Evolutionary conservation across 768 basidiomycete genomes (phyloP).

Genomic region (Boletus rubescentipes): DNA sequence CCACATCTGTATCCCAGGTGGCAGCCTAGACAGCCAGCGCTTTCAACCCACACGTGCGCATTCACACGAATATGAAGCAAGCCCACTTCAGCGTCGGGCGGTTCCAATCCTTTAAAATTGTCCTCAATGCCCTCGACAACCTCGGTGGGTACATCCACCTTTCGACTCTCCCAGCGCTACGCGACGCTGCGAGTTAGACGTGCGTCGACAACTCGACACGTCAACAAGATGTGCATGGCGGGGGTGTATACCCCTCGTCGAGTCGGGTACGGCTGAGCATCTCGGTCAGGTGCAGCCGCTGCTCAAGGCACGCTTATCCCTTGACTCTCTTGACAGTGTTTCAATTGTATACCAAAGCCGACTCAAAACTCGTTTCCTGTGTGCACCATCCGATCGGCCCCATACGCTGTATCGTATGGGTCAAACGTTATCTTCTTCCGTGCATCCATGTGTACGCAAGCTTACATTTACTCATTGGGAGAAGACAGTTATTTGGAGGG

Average conservation of each 20-base stretch:
- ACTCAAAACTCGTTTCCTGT: conserved; percentile 95
- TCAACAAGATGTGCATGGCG: conserved; percentile 98
- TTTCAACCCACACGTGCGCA: no score
- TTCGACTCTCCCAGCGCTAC: not conserved
- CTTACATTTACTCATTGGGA: not conserved
- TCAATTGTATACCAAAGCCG: conserved; percentile 92
- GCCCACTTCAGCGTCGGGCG: conserved; percentile 84
- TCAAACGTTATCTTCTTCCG: conserved; percentile 95
- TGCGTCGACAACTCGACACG: conserved; percentile 90
- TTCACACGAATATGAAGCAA: conserved; percentile 96
- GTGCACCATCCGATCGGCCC: no score
- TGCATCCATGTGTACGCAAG: conserved; percentile 39
- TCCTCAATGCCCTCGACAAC: conserved; percentile 95
- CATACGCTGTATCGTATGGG: conserved; percentile 99
- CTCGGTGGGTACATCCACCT: conserved; percentile 58
- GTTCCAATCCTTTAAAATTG: conserved; percentile 89
- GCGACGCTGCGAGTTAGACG: conserved; percentile 54
- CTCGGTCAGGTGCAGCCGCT: conserved; percentile 96
- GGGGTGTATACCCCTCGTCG: conserved; percentile 86
- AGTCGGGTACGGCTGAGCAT: conserved; percentile 96
- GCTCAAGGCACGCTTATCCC: conserved; percentile 57
- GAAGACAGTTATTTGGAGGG: conserved; percentile 91
- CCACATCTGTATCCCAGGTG: conserved; percentile 45
- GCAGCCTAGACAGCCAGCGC: conserved; percentile 79
- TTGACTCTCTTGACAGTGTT: conserved; percentile 54